phyloP scores from a whole-genome alignment of 805 yeast species.

The Ascoidea asiatica region DNA sequence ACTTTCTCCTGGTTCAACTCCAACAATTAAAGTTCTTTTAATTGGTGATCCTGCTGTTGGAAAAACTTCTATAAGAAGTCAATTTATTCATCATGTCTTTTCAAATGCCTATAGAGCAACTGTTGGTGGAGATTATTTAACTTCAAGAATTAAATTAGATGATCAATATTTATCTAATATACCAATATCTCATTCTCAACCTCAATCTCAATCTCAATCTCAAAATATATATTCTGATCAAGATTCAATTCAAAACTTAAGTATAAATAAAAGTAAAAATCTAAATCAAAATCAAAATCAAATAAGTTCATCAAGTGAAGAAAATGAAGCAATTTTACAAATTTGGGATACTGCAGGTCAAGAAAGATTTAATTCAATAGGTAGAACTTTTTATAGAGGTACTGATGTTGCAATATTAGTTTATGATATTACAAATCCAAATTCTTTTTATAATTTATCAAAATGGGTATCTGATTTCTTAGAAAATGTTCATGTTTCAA shows the following conservation, averaged over 20 bases:
- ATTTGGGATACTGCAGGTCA: conserved; percentile 78
- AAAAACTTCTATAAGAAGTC: conserved; percentile 42
- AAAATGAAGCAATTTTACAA: conserved; percentile 29
- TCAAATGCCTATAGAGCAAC: conserved; percentile 45
- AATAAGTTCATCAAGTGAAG: conserved; percentile 6
- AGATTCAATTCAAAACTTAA: not conserved
- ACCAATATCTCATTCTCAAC: too few relatives aligned
- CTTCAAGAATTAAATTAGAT: conserved; percentile 20
- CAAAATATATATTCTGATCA: too few relatives aligned
- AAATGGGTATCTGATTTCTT: conserved; percentile 34
- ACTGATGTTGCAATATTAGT: conserved; percentile 41
- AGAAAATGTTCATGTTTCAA: conserved; percentile 31
- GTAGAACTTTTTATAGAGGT: conserved; percentile 45
- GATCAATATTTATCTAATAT: too few relatives aligned
- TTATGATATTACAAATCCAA: conserved; percentile 40
- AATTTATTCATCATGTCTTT: conserved; percentile 40
- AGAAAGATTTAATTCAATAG: conserved; percentile 63
- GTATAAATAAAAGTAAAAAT: conserved; percentile 1
- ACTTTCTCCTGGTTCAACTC: not conserved
- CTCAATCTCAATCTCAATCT: too few relatives aligned
- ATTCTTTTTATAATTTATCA: conserved; percentile 29
- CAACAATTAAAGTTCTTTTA: conserved; percentile 32
- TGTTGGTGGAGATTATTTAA: conserved; percentile 44
- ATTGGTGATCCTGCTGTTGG: conserved; percentile 50
- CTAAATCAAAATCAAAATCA: conserved; percentile 9